A percentile compares a stretch with the other conserved stretches of the same genome.
Evolutionary conservation across 805 yeast species (phyloP).

Genomic region (Candida chilensis): DNA sequence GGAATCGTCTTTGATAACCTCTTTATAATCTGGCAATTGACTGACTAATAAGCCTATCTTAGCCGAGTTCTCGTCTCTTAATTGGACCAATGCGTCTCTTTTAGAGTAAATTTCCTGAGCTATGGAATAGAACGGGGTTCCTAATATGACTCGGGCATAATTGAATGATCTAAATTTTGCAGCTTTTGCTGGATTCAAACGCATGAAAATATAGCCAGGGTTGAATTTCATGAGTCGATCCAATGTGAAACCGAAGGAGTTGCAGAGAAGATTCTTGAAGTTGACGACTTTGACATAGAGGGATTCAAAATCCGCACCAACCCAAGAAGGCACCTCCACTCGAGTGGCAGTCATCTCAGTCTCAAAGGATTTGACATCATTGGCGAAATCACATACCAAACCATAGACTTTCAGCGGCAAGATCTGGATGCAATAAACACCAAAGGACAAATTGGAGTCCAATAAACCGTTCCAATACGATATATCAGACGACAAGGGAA

Average conservation of each 20-base stretch:
- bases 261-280: conserved; percentile 6
- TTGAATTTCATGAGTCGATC: conserved; percentile 3
- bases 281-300: conserved; percentile 5
- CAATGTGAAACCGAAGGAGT: conserved; percentile 1
- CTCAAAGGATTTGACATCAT: conserved; percentile 8
- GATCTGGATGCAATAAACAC: conserved; percentile 29
- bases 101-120: conserved; percentile 13
- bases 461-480: conserved; percentile 34
- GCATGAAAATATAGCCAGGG: conserved; percentile 14
- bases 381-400: conserved; percentile 7
- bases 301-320: conserved; percentile 6
- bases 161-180: conserved; percentile 4
- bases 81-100: conserved; percentile 7
- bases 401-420: conserved; percentile 14
- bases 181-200: conserved; percentile 5
- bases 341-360: conserved; percentile 5
- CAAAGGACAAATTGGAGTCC: conserved; percentile 16
- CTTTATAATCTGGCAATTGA: conserved; percentile 16
- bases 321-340: no score
- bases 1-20: conserved; percentile 1
- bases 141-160: conserved; percentile 17
- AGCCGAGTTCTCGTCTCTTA: conserved; percentile 18
- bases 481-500: conserved; percentile 32
- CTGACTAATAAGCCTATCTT: conserved; percentile 23
- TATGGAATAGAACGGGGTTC: conserved; percentile 24